Evolutionary conservation across 441 rosid genomes (phyloP), one percentile per base, ranked within the genome.

Genomic region (Mallotus repandus): DNA sequence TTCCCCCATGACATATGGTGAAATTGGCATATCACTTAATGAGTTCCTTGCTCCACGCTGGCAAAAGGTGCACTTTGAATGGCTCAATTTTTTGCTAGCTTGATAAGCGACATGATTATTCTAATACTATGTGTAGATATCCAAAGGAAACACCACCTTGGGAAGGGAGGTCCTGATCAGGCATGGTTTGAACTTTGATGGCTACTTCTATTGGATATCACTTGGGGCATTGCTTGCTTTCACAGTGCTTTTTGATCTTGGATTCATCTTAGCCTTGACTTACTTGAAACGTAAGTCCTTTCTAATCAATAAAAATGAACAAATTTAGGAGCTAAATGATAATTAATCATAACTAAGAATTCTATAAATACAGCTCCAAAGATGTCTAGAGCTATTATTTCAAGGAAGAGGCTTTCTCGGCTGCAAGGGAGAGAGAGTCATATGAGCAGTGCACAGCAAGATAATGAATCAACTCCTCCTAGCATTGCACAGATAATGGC

Each of bases 41-140:
- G 86, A 83, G 41, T 83, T 83, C 62, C 84, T 81, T 8, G 78
- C 83, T 48, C 83, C 84, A 5, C 75, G 81, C 19, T 83, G 86
- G 86, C 72, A 81, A 67, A 72, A 79, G 82, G 82, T 81, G 62
- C n/a, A 49, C 29, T 9, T 48, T 56, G 0, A 7, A 48, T 52
- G 7, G 3, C 32, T 7, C 56, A 0, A 3, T 9, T 19, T 7
- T 53, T 50, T 19, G 65, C 9, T 49, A 53, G 41, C 62, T 69
- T 61, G 32, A 10, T 48, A 45, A 12, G 19, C 10, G 43, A 38
- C 55, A 19, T 22, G 52, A 10, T 2, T 16, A 5, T 7, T 15
- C 49, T 25, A 22, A 50, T 7, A 4, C 58, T 18, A n/a, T 4
- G 35, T 67, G 22, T 12, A 72, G 80, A 54, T 54, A 19, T 12